Conservation (phyloP, 306 rosid genomes). For the Cucumis cinereus region DNA sequence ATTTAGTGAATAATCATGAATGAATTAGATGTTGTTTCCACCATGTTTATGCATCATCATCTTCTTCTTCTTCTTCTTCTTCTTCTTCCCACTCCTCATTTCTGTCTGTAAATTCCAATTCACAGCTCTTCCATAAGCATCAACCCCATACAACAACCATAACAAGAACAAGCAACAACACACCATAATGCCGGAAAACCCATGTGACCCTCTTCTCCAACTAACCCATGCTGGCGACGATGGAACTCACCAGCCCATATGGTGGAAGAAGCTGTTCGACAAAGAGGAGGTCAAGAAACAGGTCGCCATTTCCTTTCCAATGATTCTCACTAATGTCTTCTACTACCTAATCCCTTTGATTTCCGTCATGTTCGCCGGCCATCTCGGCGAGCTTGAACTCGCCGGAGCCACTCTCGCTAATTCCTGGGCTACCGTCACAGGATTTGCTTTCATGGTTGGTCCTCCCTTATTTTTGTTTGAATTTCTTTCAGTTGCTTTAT, state of each 20-base stretch:
- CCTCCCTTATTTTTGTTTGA: not conserved
- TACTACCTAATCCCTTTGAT: conserved; percentile 41
- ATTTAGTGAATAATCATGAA: no score
- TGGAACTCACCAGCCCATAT: conserved; percentile 8
- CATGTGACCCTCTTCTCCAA: not conserved
- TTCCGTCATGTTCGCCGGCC: conserved; percentile 93
- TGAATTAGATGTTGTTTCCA: not conserved
- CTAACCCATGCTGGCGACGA: not conserved
- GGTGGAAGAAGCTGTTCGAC: conserved; percentile 49
- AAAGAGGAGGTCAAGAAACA: conserved; percentile 48
- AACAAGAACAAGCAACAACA: not conserved
- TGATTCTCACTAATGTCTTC: conserved; percentile 54
- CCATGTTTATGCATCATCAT: not conserved
- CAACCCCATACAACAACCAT: not conserved
- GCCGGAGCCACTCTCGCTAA: conserved; percentile 78
- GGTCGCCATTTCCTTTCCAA: conserved; percentile 39
- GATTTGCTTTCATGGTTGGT: conserved; percentile 47
- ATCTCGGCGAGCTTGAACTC: conserved; percentile 61
- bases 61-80: no score
- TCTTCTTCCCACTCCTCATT: not conserved
- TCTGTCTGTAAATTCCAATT: not conserved
- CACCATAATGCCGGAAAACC: not conserved
- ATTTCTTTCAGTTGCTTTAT: not conserved
- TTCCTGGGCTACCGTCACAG: conserved; percentile 68
- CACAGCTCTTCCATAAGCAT: not conserved